Evolutionary conservation across 2,329 filamentous ascomycete species (phyloP).

Genomic region (Golovinomyces cichoracearum): DNA sequence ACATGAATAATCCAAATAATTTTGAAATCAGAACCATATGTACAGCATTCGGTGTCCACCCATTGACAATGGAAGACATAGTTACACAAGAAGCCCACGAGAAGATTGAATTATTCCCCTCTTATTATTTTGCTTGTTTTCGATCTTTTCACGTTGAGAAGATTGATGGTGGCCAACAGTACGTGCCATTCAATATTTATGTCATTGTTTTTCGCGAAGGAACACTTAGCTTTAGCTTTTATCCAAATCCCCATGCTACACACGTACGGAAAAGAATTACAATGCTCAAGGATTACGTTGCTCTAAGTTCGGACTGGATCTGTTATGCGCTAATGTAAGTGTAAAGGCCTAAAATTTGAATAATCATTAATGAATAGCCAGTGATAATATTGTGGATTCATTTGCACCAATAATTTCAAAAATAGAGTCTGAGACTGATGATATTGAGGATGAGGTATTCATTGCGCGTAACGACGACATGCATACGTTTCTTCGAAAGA

Average conservation of each 20-base stretch:
- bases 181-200: conserved; percentile 89
- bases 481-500: conserved; percentile 59
- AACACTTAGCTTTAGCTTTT: conserved; percentile 82
- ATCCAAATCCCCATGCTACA: conserved; percentile 59
- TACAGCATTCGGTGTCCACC: conserved; percentile 86
- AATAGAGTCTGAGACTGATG: conserved; percentile 69
- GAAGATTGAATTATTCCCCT: conserved; percentile 92
- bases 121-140: conserved; percentile 97
- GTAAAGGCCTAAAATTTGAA: not conserved
- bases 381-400: conserved; percentile 88
- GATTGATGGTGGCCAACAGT: conserved; percentile 54
- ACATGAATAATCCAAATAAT: conserved; percentile 70
- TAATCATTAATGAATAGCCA: conserved; percentile 13
- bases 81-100: conserved; percentile 84
- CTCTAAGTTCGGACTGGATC: conserved; percentile 90
- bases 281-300: conserved; percentile 79
- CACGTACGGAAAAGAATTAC: conserved; percentile 82
- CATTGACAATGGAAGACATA: conserved; percentile 88
- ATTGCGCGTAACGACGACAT: conserved; percentile 77
- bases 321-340: conserved; percentile 89
- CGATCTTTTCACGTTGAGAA: conserved; percentile 64
- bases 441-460: conserved; percentile 88
- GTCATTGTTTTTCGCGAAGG: conserved; percentile 92
- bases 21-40: conserved; percentile 72
- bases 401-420: conserved; percentile 76